These are phyloP conservation scores for Fusarium oxysporum DNA, from an alignment of 2,329 filamentous ascomycete genomes.

Conservation along the genomic window DNA sequence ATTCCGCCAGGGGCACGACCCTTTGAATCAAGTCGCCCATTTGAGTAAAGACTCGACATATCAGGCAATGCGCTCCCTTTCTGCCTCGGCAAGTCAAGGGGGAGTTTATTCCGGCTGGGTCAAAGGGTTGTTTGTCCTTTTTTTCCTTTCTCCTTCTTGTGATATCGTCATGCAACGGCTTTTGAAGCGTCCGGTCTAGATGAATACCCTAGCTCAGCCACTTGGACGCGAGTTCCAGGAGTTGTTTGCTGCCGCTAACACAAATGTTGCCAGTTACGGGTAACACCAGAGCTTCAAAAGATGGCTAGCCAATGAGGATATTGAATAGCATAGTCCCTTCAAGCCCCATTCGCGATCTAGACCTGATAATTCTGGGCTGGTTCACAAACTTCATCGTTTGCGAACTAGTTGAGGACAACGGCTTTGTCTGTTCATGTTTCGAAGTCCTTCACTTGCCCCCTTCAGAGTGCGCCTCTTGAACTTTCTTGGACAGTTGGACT, in stretches of 20 bases:
- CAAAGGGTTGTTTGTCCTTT: not conserved
- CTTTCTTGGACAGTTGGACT: not conserved
- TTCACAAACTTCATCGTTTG: not conserved
- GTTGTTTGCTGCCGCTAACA: conserved; percentile 4
- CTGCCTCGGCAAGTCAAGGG: conserved; percentile 20
- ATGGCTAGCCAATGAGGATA: conserved; percentile 29
- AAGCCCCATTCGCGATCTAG: conserved; percentile 9
- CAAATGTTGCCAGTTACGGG: not conserved
- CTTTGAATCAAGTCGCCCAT: conserved; percentile 28
- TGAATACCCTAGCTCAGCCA: not conserved
- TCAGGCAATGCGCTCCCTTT: conserved; percentile 24
- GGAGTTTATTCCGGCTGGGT: not conserved
- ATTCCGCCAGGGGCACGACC: conserved; percentile 30
- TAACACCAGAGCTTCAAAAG: conserved; percentile 11
- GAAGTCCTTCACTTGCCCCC: not conserved
- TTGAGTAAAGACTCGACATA: conserved; percentile 20
- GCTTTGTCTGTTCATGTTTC: conserved; percentile 2
- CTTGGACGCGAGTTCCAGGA: not conserved
- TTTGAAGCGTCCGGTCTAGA: not conserved
- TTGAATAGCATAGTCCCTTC: not conserved
- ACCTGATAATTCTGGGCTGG: not conserved
- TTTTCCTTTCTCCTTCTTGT: not conserved
- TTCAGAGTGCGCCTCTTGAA: not conserved
- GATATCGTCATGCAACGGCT: not conserved
- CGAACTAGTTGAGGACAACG: not conserved